Percentiles rank a stretch among this genome's conserved stretches.
phyloP scores from a whole-genome alignment of 805 yeast genomes.

The Lipomyces orientalis region DNA sequence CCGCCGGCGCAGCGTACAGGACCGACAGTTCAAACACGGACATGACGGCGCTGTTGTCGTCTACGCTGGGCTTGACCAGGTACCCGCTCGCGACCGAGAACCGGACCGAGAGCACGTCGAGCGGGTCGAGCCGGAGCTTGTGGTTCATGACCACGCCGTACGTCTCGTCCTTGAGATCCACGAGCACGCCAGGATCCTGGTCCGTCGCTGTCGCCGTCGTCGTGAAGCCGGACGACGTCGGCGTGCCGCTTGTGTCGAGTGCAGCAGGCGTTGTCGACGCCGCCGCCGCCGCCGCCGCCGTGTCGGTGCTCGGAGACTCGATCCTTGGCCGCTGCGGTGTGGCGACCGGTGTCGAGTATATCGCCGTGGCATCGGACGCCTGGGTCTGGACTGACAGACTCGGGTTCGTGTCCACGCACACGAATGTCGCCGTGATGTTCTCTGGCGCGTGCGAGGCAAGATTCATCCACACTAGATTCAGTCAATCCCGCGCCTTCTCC shows the following conservation, averaged over 20 bases:
- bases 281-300: conserved; percentile 24
- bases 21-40: conserved; percentile 39
- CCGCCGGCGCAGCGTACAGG: conserved; percentile 17
- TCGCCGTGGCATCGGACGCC: conserved; percentile 22
- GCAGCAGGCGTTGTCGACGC: conserved; percentile 2
- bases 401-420: conserved; percentile 31
- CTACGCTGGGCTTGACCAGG: conserved; percentile 30
- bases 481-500: not conserved
- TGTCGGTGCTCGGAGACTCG: conserved; percentile 44
- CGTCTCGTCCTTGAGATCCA: conserved; percentile 44
- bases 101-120: conserved; percentile 23
- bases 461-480: conserved; percentile 30
- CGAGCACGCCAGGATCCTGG: conserved; percentile 38
- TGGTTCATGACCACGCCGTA: conserved; percentile 42
- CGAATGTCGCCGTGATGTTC: conserved; percentile 23
- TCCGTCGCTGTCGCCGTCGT: conserved; percentile 12
- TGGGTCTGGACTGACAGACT: conserved; percentile 24
- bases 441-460: conserved; percentile 26
- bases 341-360: conserved; percentile 26
- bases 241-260: not conserved
- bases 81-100: conserved; percentile 34
- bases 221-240: not conserved
- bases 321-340: conserved; percentile 23
- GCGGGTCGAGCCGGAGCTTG: conserved; percentile 17
- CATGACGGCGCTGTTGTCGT: conserved; percentile 22